Conservation (phyloP, 345 rosid species). For the Gossypium ekmanianum region DNA sequence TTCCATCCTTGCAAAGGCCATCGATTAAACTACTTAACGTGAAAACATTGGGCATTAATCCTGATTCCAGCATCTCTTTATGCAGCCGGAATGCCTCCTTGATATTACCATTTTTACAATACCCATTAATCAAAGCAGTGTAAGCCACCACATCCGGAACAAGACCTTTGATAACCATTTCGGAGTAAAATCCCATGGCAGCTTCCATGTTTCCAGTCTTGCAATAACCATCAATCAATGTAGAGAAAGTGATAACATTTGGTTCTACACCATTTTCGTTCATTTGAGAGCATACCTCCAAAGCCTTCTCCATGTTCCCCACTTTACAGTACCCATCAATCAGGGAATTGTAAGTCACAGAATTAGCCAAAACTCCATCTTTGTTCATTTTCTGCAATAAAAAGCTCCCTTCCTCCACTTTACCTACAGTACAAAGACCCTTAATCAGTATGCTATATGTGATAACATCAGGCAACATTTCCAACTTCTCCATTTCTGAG, state of each 20-base stretch:
- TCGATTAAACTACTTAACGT: slow-evolving; percentile 55
- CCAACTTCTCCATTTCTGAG: slow-evolving; percentile 46
- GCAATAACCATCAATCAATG: slow-evolving; percentile 61
- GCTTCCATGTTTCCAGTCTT: slow-evolving; percentile 49
- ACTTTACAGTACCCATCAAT: slow-evolving; percentile 58
- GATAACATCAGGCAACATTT: slow-evolving; percentile 48
- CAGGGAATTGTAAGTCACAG: slow-evolving; percentile 52
- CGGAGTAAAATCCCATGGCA: slow-evolving; percentile 51
- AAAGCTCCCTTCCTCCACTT: slow-evolving; percentile 37
- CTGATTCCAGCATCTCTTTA: slow-evolving; percentile 49
- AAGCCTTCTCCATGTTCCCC: slow-evolving; percentile 46
- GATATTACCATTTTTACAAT: slow-evolving; percentile 50
- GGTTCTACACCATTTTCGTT: slow-evolving; percentile 45
- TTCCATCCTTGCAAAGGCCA: slow-evolving; percentile 62
- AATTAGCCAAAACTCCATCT: slow-evolving; percentile 42
- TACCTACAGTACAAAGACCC: slow-evolving; percentile 36
- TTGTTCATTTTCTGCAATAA: slow-evolving; percentile 47
- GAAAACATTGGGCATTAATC: slow-evolving; percentile 49
- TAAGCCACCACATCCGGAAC: slow-evolving; percentile 58
- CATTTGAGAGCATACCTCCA: slow-evolving; percentile 60
- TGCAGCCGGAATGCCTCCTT: slow-evolving; percentile 49
- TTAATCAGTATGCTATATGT: slow-evolving; percentile 58
- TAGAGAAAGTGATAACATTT: slow-evolving; percentile 50
- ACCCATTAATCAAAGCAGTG: slow-evolving; percentile 62
- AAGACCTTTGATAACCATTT: slow-evolving; percentile 59